These are phyloP conservation scores for Cardamine occulta DNA, from an alignment of 345 rosid genomes.

Conservation along the genomic window DNA sequence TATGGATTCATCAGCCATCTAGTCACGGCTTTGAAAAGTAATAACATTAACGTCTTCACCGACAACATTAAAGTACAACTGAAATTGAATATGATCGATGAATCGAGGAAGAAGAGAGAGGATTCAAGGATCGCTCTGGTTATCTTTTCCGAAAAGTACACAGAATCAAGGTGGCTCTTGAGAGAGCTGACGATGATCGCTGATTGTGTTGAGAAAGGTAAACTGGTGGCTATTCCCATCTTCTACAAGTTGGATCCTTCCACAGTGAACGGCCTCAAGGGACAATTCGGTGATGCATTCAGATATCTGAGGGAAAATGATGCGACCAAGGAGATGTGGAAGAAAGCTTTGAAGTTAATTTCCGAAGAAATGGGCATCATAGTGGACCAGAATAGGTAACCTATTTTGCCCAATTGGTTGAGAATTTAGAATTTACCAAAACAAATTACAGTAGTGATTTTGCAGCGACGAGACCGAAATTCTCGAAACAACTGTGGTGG, in stretches of 20 bases:
- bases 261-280: neutral
- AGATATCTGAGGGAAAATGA: neutral
- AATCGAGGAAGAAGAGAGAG: too few relatives aligned
- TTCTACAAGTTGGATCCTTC: too few relatives aligned
- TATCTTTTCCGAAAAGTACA: neutral
- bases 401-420: too few relatives aligned
- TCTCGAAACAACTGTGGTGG: too few relatives aligned
- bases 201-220: neutral
- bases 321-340: slow-evolving; percentile 12
- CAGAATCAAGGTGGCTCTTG: neutral
- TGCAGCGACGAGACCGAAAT: too few relatives aligned
- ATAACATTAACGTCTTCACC: neutral
- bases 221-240: neutral
- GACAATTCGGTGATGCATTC: slow-evolving; percentile 4
- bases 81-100: too few relatives aligned
- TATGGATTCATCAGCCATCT: slow-evolving; percentile 33
- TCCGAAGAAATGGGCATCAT: too few relatives aligned
- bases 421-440: too few relatives aligned
- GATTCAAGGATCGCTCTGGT: neutral
- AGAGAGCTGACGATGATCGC: neutral
- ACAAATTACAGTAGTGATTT: too few relatives aligned
- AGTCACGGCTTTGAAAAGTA: neutral
- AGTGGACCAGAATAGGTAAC: too few relatives aligned
- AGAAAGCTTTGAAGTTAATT: too few relatives aligned
- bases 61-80: too few relatives aligned